Base-by-base conservation (phyloP, 371 early-diverging fungal species). In the Basidiobolus meristosporus region DNA sequence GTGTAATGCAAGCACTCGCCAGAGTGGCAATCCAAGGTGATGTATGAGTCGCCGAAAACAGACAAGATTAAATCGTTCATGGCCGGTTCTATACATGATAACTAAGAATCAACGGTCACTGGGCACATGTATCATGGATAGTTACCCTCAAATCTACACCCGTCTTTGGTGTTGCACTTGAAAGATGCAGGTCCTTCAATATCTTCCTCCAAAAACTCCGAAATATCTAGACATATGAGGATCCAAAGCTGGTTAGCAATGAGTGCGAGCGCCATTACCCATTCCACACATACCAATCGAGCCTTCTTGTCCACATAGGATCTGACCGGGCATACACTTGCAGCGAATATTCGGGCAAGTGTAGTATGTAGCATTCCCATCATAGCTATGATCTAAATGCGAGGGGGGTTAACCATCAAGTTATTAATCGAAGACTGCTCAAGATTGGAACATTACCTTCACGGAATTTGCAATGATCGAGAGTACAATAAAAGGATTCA, bases 1-100 rank as follows among this genome's bases (percentile, higher is more conserved):
- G 78, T 75, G 43, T 81, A 80, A 53, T 89, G 87, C 23, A 89
- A 43, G 49, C 90, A 92, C 53, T 90, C 89, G 31, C 83, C 82
- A 14, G 70, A 68, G 15, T 53, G 50, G 47, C 86, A 85, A n/a
- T 47, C 43, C 41, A 85, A 53, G 18, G 66, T 70, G 44, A 85
- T 82, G 3, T 70, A 69, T 12, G 66, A 65, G 39, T 85, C 83
- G 19, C 82, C 86, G 59, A 82, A 77, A 7, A 82, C 60, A 1
- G 59, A 53, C 2, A 60, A 51, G 21, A 85, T 73, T n/a, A 81
- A 50, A 2, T 76, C 72, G 46, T 80, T 74, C 64, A 85, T 72
- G 0, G 64, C 67, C 10, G 76, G 72, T 45, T 85, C 85, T 59
- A 40, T 30, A 20, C n/a, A n/a, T n/a, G n/a, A n/a, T n/a, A n/a